Conservation (phyloP, 805 yeast genomes). For the Metschnikowia colocasiae region DNA sequence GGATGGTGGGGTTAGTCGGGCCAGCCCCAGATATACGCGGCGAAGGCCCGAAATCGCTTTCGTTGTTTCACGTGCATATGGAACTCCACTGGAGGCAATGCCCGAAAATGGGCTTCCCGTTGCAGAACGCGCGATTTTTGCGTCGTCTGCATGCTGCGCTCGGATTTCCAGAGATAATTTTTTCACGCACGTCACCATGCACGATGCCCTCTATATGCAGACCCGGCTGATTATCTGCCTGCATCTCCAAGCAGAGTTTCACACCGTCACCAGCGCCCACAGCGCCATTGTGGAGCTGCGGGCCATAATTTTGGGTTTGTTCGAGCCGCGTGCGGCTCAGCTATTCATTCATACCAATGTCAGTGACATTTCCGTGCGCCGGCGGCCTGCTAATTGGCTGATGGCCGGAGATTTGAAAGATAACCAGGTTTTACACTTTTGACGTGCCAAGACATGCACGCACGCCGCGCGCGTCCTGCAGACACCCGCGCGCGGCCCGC, state of each 20-base stretch:
- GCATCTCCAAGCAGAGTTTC: not conserved
- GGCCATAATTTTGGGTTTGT: not conserved
- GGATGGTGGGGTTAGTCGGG: too few species aligned
- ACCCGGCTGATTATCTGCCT: not conserved
- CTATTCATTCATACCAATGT: not conserved
- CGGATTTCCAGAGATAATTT: constrained; percentile 4
- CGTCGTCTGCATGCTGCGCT: not conserved
- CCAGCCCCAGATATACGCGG: too few species aligned
- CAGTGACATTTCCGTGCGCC: not conserved
- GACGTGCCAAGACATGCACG: constrained; percentile 5
- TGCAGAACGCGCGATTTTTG: not conserved
- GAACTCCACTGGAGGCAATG: not conserved
- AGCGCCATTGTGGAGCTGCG: not conserved
- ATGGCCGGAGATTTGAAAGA: constrained; percentile 1
- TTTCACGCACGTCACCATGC: constrained; percentile 3
- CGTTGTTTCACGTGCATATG: not conserved
- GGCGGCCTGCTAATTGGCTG: not conserved
- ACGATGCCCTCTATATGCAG: not conserved
- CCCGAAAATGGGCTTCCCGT: not conserved
- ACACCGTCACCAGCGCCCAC: not conserved
- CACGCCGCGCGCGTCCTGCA: not conserved
- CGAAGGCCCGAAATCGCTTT: not conserved
- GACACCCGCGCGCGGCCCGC: not conserved
- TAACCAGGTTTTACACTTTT: not conserved
- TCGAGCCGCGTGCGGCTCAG: not conserved